phyloP scores from a whole-genome alignment of 2,329 filamentous ascomycete species.

The Cordyceps pruinosa region DNA sequence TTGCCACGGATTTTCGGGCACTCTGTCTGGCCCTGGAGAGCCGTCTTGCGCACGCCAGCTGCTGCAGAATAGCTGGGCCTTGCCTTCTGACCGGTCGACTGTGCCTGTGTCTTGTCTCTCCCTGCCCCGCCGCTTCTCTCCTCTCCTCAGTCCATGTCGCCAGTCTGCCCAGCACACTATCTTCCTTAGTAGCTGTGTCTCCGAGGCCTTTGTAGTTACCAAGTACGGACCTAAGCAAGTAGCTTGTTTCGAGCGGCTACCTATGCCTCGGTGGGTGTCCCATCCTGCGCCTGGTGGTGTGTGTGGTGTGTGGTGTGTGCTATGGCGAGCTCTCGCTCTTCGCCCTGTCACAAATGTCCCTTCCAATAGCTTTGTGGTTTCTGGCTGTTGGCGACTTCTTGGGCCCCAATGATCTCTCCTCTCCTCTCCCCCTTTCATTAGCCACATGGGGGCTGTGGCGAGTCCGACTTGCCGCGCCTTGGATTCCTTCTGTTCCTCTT shows the following conservation, averaged over 20 bases:
- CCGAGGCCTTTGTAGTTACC: background rate
- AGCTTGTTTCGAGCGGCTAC: background rate
- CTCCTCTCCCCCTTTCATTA: background rate
- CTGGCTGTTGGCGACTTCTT: background rate
- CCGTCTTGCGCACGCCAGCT: no score
- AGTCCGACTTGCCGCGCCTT: background rate
- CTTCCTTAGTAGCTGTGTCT: background rate
- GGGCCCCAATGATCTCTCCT: background rate
- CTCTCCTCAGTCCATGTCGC: background rate
- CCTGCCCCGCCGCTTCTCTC: no score
- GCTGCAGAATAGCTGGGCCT: no score
- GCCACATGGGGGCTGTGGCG: conserved; percentile 12
- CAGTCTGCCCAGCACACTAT: background rate
- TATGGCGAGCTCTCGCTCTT: conserved; percentile 4
- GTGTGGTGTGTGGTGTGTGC: background rate
- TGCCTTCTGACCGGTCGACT: no score
- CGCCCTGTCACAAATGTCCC: conserved; percentile 1
- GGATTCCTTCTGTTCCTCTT: background rate
- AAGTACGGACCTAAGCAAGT: background rate
- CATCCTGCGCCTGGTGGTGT: background rate
- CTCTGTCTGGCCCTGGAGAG: background rate
- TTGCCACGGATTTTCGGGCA: background rate
- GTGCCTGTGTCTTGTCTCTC: no score
- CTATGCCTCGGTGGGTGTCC: background rate
- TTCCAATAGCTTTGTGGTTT: background rate